Conservation (phyloP, 2,329 filamentous ascomycete species). For the Aspergillus sp. region DNA sequence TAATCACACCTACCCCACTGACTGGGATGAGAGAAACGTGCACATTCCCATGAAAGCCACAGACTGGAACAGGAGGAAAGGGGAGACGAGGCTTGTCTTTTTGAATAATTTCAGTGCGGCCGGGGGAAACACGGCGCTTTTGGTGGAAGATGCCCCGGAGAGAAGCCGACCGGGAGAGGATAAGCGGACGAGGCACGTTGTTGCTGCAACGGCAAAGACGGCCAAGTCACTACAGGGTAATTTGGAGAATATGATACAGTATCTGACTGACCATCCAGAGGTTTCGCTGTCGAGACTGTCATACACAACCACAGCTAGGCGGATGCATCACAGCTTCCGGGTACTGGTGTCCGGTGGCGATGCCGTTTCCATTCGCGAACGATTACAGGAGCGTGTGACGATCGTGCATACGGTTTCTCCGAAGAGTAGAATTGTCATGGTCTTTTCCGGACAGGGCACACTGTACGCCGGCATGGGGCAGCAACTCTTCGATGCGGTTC, state of each 20-base stretch:
- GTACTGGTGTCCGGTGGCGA: conserved; percentile 25
- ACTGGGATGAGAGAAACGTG: conserved; percentile 44
- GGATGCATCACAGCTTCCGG: conserved; percentile 42
- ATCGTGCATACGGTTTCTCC: not conserved
- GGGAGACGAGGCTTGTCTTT: conserved; percentile 42
- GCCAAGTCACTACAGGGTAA: conserved; percentile 52
- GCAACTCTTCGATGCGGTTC: conserved; percentile 31
- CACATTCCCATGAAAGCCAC: conserved; percentile 48
- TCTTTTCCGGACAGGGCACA: conserved; percentile 42
- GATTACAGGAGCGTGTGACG: conserved; percentile 8
- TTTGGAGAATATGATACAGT: conserved; percentile 54
- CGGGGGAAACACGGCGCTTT: conserved; percentile 67
- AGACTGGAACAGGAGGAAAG: conserved; percentile 32
- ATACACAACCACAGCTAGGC: conserved; percentile 66
- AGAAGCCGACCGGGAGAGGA: conserved; percentile 39
- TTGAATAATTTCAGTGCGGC: conserved; percentile 72
- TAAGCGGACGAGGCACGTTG: conserved; percentile 56
- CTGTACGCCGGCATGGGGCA: conserved; percentile 37
- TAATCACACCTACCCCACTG: conserved; percentile 47
- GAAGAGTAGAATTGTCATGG: conserved; percentile 18
- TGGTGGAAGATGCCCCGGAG: conserved; percentile 62
- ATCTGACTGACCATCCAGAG: conserved; percentile 52
- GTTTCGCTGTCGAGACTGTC: conserved; percentile 49
- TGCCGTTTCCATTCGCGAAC: not conserved
- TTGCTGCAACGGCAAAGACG: conserved; percentile 55